A percentile compares a stretch with the other conserved stretches of the same genome.
phyloP scores from a whole-genome alignment of 495 filamentous ascomycete species.

The Xylaria curta region DNA sequence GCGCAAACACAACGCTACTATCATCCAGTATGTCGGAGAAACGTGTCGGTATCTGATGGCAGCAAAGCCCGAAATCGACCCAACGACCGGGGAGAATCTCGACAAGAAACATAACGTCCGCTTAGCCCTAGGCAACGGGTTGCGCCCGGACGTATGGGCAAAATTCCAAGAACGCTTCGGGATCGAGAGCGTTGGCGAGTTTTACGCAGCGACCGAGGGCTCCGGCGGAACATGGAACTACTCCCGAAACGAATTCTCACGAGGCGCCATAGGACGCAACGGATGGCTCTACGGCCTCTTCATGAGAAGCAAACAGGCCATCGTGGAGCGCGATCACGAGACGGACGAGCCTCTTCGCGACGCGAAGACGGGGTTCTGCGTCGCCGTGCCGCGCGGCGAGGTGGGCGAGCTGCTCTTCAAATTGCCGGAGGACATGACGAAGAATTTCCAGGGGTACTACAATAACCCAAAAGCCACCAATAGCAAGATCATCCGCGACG shows the following conservation, averaged over 20 bases:
- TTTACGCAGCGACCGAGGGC: constrained; percentile 91
- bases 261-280: constrained; percentile 82
- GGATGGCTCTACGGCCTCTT: constrained; percentile 67
- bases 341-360: constrained; percentile 75
- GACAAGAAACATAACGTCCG: constrained; percentile 81
- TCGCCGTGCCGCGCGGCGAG: constrained; percentile 62
- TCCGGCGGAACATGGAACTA: constrained; percentile 75
- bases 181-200: constrained; percentile 81
- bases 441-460: constrained; percentile 86
- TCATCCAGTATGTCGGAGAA: constrained; percentile 96
- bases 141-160: constrained; percentile 92
- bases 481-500: constrained; percentile 79
- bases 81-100: constrained; percentile 70
- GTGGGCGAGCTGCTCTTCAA: constrained; percentile 81
- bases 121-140: constrained; percentile 88
- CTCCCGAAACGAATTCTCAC: constrained; percentile 73
- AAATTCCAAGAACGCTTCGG: constrained; percentile 86
- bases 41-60: constrained; percentile 89
- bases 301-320: constrained; percentile 53
- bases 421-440: constrained; percentile 71
- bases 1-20: constrained; percentile 72
- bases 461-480: constrained; percentile 75
- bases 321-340: constrained; percentile 76
- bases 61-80: constrained; percentile 67
- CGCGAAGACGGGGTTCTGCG: constrained; percentile 75